Percentiles rank a stretch among this genome's conserved stretches.
phyloP scores from a whole-genome alignment of 2,329 filamentous ascomycete species.

The Sphaceloma murrayae region DNA sequence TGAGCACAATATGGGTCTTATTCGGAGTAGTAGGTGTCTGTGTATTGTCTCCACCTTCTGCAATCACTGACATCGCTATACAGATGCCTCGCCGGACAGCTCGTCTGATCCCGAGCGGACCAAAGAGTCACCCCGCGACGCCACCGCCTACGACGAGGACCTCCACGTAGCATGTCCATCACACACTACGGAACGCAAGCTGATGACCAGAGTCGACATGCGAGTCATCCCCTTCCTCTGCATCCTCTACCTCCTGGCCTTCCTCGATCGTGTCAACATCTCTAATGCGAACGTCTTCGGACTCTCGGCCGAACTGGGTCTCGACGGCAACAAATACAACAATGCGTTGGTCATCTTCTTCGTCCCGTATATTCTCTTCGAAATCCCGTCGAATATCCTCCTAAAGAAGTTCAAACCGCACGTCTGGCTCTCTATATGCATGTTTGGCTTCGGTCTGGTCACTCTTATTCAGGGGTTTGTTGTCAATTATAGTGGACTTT shows the following conservation, averaged over 20 bases:
- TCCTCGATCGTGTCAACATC: constrained; percentile 45
- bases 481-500: constrained; percentile 64
- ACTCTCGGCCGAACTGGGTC: constrained; percentile 36
- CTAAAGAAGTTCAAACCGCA: constrained; percentile 45
- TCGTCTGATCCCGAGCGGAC: constrained; percentile 13
- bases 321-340: constrained; percentile 41
- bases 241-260: constrained; percentile 43
- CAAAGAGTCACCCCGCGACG: constrained; percentile 17
- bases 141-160: constrained; percentile 31
- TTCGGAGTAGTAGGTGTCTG: not conserved
- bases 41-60: not conserved
- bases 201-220: constrained; percentile 38
- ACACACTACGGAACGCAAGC: constrained; percentile 40
- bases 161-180: constrained; percentile 36
- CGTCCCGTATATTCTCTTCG: constrained; percentile 44
- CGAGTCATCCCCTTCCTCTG: constrained; percentile 43
- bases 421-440: constrained; percentile 53
- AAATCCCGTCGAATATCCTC: constrained; percentile 45
- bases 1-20: constrained; percentile 4
- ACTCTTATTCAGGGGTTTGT: constrained; percentile 70
- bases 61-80: not conserved
- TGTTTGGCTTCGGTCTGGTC: constrained; percentile 72
- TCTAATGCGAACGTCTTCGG: constrained; percentile 45
- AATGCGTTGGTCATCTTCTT: constrained; percentile 46
- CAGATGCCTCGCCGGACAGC: constrained; percentile 12